Evolutionary conservation across 2,329 filamentous ascomycete genomes (phyloP).

Genomic region (Xylaria polymorpha): DNA sequence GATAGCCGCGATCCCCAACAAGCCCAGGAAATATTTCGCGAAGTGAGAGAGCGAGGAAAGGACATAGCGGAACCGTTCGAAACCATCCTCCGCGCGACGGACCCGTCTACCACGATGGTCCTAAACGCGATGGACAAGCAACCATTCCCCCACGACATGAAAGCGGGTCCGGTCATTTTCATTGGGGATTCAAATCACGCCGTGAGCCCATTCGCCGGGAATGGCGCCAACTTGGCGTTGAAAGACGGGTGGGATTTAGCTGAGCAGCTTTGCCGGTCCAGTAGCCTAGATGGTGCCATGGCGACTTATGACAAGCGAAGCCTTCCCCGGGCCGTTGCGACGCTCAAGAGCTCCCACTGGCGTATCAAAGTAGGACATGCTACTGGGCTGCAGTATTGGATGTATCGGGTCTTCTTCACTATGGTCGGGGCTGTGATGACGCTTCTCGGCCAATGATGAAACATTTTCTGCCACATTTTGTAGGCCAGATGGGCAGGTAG

Average conservation of each 20-base stretch:
- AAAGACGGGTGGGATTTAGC: conserved; percentile 61
- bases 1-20: conserved; percentile 40
- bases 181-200: conserved; percentile 64
- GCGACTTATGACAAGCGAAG: conserved; percentile 53
- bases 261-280: conserved; percentile 51
- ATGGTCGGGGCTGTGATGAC: conserved; percentile 17
- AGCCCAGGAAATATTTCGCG: conserved; percentile 48
- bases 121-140: conserved; percentile 59
- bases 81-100: conserved; percentile 55
- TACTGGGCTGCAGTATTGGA: conserved; percentile 28
- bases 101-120: conserved; percentile 52
- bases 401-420: conserved; percentile 35
- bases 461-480: neutral
- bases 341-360: conserved; percentile 40
- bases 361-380: conserved; percentile 34
- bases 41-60: conserved; percentile 50
- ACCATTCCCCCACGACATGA: conserved; percentile 54
- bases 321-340: conserved; percentile 50
- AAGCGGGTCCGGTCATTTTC: conserved; percentile 53
- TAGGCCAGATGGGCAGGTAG: neutral
- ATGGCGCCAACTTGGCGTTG: conserved; percentile 61
- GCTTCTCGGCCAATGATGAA: conserved; percentile 16
- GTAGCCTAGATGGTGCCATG: conserved; percentile 47
- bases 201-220: conserved; percentile 61
- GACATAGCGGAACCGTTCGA: conserved; percentile 55